Evolutionary conservation across 345 rosid species (phyloP), one percentile per base, ranked within the genome.

Genomic region (Dipteronia dyeriana): DNA sequence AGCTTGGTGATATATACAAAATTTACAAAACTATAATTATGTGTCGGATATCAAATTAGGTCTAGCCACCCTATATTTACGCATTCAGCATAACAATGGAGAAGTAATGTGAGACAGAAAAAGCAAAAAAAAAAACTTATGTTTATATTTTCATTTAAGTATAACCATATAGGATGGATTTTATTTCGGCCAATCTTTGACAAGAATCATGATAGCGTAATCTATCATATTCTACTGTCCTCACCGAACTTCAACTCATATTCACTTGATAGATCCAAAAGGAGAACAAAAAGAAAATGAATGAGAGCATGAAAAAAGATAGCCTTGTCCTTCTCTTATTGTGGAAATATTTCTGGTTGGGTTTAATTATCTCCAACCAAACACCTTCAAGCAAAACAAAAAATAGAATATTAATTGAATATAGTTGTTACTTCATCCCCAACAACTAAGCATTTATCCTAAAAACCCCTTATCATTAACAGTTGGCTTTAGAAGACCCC

Each of bases 1-100:
- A 29, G 62, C 54, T 73, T 59, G 34, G 62, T 59, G 75, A 72
- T 59, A 59, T 34, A 34, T 25, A 29, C 2, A 29, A 70, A 53
- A 51, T 57, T 57, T 47, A 2, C 12, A 6, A 19, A 47, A 47
- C 53, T 53, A 45, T 17, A 20, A 8, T 25, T 26, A 25, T 0
- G 53, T 3, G 9, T 22, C 14, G 12, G 16, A 16, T 72, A 57
- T 61, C 34, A 11, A 29, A 39, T 22, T 43, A 72, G 66, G 29
- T 14, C 66, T 12, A 14, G 11, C 49, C 16, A 45, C 43, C 25
- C 54, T 20, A 39, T 39, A 23, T n/a, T 20, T 17, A 1, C 13
- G 34, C 22, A 41, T 56, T 14, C 56, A 41, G 66, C 54, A 56
- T 29, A 39, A 1, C 23, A 54, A n/a, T 39, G 49, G 26, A 16